phyloP scores from a whole-genome alignment of 2,329 filamentous ascomycete genomes.

The Cladosporium sp. region DNA sequence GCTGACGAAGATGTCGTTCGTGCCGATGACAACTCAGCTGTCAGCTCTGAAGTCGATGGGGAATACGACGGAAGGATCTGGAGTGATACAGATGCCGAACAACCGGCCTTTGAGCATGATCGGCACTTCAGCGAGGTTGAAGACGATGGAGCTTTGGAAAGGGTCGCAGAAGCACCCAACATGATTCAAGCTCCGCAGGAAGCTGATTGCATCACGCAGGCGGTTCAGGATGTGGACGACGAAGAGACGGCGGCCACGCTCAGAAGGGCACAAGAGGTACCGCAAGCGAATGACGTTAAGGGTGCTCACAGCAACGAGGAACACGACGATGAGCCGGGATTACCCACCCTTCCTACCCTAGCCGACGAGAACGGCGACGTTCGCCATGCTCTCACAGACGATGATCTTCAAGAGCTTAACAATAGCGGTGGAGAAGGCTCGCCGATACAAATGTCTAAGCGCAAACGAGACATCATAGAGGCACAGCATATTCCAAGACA shows the following conservation, averaged over 20 bases:
- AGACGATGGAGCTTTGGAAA: not conserved
- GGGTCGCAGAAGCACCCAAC: not conserved
- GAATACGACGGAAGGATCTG: not conserved
- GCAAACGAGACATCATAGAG: not conserved
- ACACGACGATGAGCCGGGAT: not conserved
- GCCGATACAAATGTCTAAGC: not conserved
- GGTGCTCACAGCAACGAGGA: not conserved
- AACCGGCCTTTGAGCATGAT: not conserved
- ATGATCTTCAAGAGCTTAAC: not conserved
- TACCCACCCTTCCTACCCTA: not conserved
- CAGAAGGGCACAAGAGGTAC: not conserved
- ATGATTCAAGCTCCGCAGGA: not conserved
- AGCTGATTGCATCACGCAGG: not conserved
- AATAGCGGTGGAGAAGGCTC: constrained; percentile 2
- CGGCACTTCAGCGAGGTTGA: constrained; percentile 5
- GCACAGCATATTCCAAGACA: not conserved
- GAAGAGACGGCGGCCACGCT: not conserved
- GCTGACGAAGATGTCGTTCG: constrained; percentile 10
- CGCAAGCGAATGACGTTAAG: not conserved
- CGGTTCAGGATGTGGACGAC: not conserved
- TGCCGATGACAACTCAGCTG: not conserved
- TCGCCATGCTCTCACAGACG: not conserved
- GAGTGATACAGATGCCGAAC: constrained; percentile 6
- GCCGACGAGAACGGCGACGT: not conserved
- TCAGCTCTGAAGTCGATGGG: not conserved